phyloP scores from a whole-genome alignment of 2,329 filamentous ascomycete species.

The Sclerotinia sclerotiorum region DNA sequence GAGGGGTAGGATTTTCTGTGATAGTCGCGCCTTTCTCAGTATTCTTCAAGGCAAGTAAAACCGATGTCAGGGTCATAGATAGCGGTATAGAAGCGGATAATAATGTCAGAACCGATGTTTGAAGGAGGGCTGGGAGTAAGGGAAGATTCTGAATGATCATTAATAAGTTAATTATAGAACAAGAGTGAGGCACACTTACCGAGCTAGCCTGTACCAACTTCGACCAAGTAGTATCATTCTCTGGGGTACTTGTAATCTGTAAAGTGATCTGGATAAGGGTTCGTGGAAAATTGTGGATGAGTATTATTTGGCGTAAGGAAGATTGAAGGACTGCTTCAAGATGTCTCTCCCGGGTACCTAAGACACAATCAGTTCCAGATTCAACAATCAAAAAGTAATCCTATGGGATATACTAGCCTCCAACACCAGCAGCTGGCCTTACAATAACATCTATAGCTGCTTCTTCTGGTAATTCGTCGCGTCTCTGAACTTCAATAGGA shows the following conservation, averaged over 20 bases:
- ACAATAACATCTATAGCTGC: conserved; percentile 87
- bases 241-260: conserved; percentile 70
- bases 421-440: conserved; percentile 79
- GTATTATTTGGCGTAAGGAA: conserved; percentile 71
- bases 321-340: conserved; percentile 74
- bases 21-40: conserved; percentile 46
- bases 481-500: conserved; percentile 82
- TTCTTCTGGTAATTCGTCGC: conserved; percentile 90
- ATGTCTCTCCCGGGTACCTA: conserved; percentile 72
- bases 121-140: conserved; percentile 77
- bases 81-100: conserved; percentile 82
- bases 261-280: conserved; percentile 78
- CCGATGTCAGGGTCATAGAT: conserved; percentile 67
- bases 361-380: conserved; percentile 25
- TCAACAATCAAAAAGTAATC: neutral
- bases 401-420: conserved; percentile 54
- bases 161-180: conserved; percentile 24
- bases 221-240: conserved; percentile 62
- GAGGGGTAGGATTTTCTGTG: conserved; percentile 60
- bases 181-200: conserved; percentile 45
- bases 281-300: conserved; percentile 73
- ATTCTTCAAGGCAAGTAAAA: conserved; percentile 58
- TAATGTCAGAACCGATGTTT: conserved; percentile 75
- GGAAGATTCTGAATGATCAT: conserved; percentile 62
- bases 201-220: conserved; percentile 60